A percentile compares a stretch with the other conserved stretches of the same genome.
Conservation (phyloP, 306 rosid species). For the Senna tora region DNA sequence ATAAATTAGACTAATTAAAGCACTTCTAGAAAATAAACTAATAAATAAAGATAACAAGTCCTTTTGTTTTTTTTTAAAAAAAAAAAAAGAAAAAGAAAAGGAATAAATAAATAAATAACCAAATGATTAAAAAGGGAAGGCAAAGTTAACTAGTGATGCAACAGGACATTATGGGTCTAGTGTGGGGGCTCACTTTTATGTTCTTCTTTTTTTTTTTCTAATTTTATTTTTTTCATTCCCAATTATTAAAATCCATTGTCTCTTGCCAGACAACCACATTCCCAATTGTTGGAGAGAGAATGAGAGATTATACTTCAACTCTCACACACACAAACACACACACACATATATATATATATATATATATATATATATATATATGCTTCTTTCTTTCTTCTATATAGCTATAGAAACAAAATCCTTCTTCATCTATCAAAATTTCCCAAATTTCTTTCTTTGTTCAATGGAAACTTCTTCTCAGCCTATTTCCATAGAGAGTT, state of each 20-base stretch:
- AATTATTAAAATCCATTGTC: conserved; percentile 70
- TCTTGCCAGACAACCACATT: conserved; percentile 77
- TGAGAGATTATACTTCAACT: conserved; percentile 56
- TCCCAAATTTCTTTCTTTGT: too few relatives aligned
- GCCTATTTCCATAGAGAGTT: conserved; percentile 91
- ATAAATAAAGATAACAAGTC: conserved; percentile 12
- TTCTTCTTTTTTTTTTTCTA: conserved; percentile 39
- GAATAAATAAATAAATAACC: conserved; percentile 26
- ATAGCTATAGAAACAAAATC: too few relatives aligned
- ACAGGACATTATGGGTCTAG: conserved; percentile 68
- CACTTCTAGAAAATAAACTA: conserved; percentile 48
- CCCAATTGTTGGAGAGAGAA: conserved; percentile 75
- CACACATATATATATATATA: background rate
- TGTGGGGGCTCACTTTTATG: conserved; percentile 59
- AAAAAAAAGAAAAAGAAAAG: conserved; percentile 17
- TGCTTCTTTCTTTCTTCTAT: too few relatives aligned
- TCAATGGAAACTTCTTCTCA: conserved; percentile 84
- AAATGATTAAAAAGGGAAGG: conserved; percentile 60
- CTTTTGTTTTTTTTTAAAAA: too few relatives aligned
- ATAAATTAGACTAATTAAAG: conserved; percentile 32
- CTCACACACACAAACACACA: conserved; percentile 39
- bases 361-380: too few relatives aligned
- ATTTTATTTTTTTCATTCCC: conserved; percentile 48
- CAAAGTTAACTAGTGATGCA: conserved; percentile 64
- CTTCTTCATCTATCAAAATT: too few relatives aligned